Evolutionary conservation across 768 basidiomycete genomes (phyloP), one percentile per base, ranked within the genome.

Genomic region (Auriculariales sp.): DNA sequence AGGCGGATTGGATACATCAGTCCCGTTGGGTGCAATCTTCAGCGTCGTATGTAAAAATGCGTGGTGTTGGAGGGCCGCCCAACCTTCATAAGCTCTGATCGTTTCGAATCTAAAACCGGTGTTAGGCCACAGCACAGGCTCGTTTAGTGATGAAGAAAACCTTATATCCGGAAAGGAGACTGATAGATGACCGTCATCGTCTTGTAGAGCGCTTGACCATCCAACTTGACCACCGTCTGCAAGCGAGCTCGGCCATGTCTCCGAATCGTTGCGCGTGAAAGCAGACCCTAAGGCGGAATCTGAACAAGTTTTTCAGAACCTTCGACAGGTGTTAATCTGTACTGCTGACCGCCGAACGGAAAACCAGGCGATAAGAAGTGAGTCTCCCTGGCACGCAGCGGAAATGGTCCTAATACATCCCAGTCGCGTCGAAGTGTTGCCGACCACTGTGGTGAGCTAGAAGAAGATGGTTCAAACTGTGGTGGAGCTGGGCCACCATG

Each of bases 51-150:
- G 78, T 15, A 92, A 69, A 28, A 90, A 64, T 6, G 75, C 71
- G 56, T 89, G 79, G 57, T 89, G 84, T 62, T 94, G 90, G 15
- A 92, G 64, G 19, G 77, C 81, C 22, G 88, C 82, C 90, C 90
- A 92, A 11, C 90, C 90, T 63, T 89, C 83, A 2, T 81, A 79
- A 24, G 72, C 68, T 11, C 88, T 79, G 49, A 92, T 69, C 46
- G 72, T 68, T 28, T 72, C 62, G 90, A 87, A 91, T 36, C 85
- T 86, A 55, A 24, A 11, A 4, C 29, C 10, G 2, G 10, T 25
- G 10, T 25, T 12, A 19, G n/a, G 33, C 11, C 29, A 10, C 30
- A 29, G 29, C 35, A 48, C 14, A 32, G 24, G 4, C n/a, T 39
- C 15, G 36, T 49, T 17, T 28, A 49, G 32, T 17, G 14, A 22